Conservation (phyloP, 1,284 basidiomycete genomes). For the Cryptococcus sp. region DNA sequence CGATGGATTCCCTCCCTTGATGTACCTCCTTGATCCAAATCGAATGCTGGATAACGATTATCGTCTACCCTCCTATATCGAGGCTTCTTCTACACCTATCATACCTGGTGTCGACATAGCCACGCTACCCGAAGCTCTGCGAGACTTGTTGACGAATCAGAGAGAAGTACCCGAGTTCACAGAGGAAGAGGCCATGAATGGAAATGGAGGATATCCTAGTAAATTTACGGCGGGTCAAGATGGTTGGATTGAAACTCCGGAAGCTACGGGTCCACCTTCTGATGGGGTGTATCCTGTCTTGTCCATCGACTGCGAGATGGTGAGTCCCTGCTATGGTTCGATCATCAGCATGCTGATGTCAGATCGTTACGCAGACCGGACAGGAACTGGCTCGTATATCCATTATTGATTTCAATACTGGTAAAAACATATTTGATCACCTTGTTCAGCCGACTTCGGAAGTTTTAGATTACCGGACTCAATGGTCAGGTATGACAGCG, state of each 20-base stretch:
- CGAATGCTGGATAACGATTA: constrained; percentile 91
- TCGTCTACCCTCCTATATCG: constrained; percentile 72
- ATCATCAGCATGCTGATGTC: constrained; percentile 5
- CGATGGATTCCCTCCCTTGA: constrained; percentile 51
- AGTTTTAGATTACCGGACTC: constrained; percentile 80
- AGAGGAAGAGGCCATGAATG: neutral
- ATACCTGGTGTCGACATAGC: constrained; percentile 25
- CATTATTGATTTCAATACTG: constrained; percentile 68
- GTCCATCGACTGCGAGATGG: constrained; percentile 90
- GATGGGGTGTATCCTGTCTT: constrained; percentile 39
- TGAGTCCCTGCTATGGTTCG: constrained; percentile 33
- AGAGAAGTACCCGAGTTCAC: neutral
- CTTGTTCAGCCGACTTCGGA: constrained; percentile 78
- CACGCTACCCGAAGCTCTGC: neutral
- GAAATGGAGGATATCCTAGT: constrained; percentile 43
- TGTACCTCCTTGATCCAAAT: constrained; percentile 68
- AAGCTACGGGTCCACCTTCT: constrained; percentile 37
- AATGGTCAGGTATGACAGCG: constrained; percentile 87
- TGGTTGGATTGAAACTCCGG: constrained; percentile 65
- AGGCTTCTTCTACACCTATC: constrained; percentile 30
- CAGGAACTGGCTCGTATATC: constrained; percentile 81
- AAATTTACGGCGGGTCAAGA: constrained; percentile 51
- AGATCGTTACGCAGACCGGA: constrained; percentile 63
- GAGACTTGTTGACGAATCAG: neutral
- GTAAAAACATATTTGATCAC: constrained; percentile 72